phyloP scores from a whole-genome alignment of 2,329 filamentous ascomycete species.

The Cercospora brassicicola region DNA sequence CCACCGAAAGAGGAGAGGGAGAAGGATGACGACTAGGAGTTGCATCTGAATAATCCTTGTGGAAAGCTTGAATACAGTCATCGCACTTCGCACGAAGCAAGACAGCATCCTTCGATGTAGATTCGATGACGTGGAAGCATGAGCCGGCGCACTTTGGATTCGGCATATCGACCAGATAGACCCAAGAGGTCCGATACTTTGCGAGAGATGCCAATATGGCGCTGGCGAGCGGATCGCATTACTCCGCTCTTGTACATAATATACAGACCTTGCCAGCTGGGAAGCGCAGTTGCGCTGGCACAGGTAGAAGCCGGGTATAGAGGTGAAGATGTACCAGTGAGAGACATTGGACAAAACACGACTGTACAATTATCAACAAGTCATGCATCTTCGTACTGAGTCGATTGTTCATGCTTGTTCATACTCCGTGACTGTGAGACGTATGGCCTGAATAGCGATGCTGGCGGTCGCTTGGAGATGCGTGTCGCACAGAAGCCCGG shows the following conservation, averaged over 20 bases:
- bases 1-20: constrained; percentile 54
- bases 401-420: neutral
- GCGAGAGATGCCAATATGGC: neutral
- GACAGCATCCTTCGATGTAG: neutral
- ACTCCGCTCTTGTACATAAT: constrained; percentile 25
- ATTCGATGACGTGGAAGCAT: neutral
- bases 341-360: neutral
- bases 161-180: neutral
- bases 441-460: neutral
- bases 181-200: neutral
- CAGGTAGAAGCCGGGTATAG: neutral
- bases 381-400: neutral
- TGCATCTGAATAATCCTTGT: constrained; percentile 7
- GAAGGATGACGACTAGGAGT: constrained; percentile 27
- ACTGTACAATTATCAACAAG: neutral
- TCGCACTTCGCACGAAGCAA: neutral
- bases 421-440: neutral
- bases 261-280: neutral
- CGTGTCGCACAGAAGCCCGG: neutral
- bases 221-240: neutral
- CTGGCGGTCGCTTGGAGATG: neutral
- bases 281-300: neutral
- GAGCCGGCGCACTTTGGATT: neutral
- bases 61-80: constrained; percentile 12
- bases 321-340: neutral